These are phyloP conservation scores for Leptographium lundbergii DNA, from an alignment of 2,329 filamentous ascomycete genomes.

Conservation along the genomic window DNA sequence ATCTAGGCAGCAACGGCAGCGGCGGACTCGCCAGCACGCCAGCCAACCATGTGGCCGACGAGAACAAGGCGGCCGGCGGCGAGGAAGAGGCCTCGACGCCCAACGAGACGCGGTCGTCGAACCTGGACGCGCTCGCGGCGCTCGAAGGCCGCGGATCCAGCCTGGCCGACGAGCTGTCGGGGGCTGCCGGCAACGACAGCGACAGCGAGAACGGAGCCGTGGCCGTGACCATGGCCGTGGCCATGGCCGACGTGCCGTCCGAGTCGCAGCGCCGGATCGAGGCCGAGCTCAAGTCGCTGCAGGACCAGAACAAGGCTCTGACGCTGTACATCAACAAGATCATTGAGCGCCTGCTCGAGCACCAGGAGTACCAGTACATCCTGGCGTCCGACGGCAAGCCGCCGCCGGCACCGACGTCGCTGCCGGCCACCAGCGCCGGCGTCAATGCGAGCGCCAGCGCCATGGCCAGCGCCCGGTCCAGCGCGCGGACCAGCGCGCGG, in stretches of 20 bases:
- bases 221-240: neutral
- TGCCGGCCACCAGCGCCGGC: slow-evolving; percentile 50
- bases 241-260: neutral
- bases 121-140: slow-evolving; percentile 52
- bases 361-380: slow-evolving; percentile 91
- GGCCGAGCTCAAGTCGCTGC: slow-evolving; percentile 62
- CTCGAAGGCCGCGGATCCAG: slow-evolving; percentile 40
- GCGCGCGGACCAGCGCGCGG: slow-evolving; percentile 49
- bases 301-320: slow-evolving; percentile 93
- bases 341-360: slow-evolving; percentile 84
- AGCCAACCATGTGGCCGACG: neutral
- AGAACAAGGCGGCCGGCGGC: neutral
- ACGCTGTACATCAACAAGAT: slow-evolving; percentile 99
- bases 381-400: slow-evolving; percentile 57
- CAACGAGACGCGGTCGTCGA: slow-evolving; percentile 28
- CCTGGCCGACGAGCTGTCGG: slow-evolving; percentile 81
- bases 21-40: neutral
- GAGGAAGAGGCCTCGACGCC: neutral
- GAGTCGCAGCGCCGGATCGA: slow-evolving; percentile 58
- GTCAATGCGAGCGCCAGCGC: slow-evolving; percentile 49
- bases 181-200: slow-evolving; percentile 47
- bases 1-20: slow-evolving; percentile 15
- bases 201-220: slow-evolving; percentile 1
- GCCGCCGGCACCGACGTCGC: slow-evolving; percentile 27
- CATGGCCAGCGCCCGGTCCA: slow-evolving; percentile 34